phyloP scores from a whole-genome alignment of 176 grass and related monocot genomes.

The Thinopyrum elongatum region DNA sequence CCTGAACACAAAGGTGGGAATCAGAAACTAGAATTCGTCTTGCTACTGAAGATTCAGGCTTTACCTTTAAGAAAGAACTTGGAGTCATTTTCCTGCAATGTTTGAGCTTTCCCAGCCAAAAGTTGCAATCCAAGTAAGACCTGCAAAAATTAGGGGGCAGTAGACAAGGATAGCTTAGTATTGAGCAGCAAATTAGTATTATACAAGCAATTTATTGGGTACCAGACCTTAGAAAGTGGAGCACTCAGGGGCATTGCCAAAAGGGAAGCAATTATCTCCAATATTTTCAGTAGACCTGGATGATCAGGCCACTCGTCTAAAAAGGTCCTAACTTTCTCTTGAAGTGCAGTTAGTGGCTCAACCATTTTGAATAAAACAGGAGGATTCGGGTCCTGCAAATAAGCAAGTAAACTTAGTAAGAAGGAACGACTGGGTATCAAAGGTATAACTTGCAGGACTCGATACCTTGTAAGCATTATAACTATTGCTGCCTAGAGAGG shows the following conservation, averaged over 20 bases:
- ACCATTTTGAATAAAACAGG: slow-evolving; percentile 77
- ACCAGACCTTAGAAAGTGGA: slow-evolving; percentile 68
- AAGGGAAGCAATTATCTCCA: slow-evolving; percentile 64
- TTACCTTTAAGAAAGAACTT: slow-evolving; percentile 80
- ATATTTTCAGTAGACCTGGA: slow-evolving; percentile 75
- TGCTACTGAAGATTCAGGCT: slow-evolving; percentile 6
- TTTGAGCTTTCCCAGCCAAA: slow-evolving; percentile 64
- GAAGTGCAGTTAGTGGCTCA: slow-evolving; percentile 50
- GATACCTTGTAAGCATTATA: slow-evolving; percentile 89
- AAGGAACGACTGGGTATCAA: neutral
- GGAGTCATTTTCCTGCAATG: slow-evolving; percentile 84
- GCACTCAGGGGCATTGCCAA: slow-evolving; percentile 55
- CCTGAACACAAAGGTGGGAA: neutral
- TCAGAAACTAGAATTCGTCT: neutral
- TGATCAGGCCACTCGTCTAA: slow-evolving; percentile 85
- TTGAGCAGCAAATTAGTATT: neutral
- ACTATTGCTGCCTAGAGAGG: slow-evolving; percentile 18
- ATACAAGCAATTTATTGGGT: slow-evolving; percentile 12
- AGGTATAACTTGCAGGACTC: slow-evolving; percentile 11
- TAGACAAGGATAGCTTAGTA: slow-evolving; percentile 11
- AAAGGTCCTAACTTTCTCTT: slow-evolving; percentile 62
- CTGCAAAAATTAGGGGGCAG: slow-evolving; percentile 44
- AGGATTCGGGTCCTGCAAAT: slow-evolving; percentile 81
- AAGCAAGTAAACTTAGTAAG: slow-evolving; percentile 16
- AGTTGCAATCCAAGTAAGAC: slow-evolving; percentile 85